These are phyloP conservation scores for Penicillium verrucosum DNA, from an alignment of 2,329 filamentous ascomycete species.

Conservation along the genomic window DNA sequence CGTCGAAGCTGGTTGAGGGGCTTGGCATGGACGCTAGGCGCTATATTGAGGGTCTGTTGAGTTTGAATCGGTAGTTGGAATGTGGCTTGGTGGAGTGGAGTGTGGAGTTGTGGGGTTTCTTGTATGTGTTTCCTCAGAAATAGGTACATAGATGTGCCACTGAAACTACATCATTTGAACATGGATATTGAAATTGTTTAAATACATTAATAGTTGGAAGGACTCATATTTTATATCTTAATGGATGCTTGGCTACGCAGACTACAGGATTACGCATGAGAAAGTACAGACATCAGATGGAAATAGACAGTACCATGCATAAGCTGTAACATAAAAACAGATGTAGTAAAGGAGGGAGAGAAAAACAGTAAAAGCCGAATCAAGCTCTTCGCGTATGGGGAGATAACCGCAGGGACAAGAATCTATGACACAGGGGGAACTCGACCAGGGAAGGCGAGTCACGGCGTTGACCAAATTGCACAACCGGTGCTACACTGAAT, in stretches of 20 bases:
- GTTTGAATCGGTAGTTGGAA: slow-evolving; percentile 39
- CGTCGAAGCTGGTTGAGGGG: slow-evolving; percentile 43
- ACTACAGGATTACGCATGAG: background rate
- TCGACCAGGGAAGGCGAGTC: slow-evolving; percentile 9
- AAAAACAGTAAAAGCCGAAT: slow-evolving; percentile 19
- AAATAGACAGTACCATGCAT: slow-evolving; percentile 30
- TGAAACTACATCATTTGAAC: background rate
- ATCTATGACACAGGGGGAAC: slow-evolving; percentile 27
- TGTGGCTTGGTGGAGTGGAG: background rate
- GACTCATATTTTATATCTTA: background rate
- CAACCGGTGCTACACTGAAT: slow-evolving; percentile 16
- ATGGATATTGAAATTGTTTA: background rate
- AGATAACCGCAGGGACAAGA: slow-evolving; percentile 26
- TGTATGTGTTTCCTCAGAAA: background rate
- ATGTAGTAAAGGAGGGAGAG: slow-evolving; percentile 16
- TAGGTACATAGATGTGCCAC: background rate
- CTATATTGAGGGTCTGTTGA: slow-evolving; percentile 47
- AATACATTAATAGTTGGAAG: background rate
- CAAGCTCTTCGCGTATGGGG: slow-evolving; percentile 24
- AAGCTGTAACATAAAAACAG: slow-evolving; percentile 32
- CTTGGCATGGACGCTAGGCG: slow-evolving; percentile 46
- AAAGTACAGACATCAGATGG: slow-evolving; percentile 6
- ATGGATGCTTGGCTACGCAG: background rate
- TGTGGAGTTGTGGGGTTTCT: background rate
- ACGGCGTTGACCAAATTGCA: slow-evolving; percentile 11